These are phyloP conservation scores for Scenedesmus sp. DNA, from an alignment of 163 green algal species.

Conservation along the genomic window DNA sequence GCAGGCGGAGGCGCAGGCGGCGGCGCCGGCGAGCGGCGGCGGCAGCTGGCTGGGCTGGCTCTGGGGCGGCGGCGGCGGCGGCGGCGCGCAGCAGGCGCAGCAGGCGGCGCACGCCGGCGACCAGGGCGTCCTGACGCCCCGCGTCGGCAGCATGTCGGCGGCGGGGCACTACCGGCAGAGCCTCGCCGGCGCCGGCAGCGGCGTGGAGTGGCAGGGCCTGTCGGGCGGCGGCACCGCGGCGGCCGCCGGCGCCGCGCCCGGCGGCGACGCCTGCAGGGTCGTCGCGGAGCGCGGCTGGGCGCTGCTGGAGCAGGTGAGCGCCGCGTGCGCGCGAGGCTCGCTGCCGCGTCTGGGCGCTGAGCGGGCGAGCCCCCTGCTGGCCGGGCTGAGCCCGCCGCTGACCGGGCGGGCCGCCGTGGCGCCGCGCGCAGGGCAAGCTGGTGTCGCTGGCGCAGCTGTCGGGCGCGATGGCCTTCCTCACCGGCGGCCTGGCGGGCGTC, in stretches of 20 bases:
- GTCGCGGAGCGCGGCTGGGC: conserved; percentile 62
- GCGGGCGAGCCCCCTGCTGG: background rate
- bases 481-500: conserved; percentile 7
- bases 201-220: background rate
- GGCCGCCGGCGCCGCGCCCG: conserved; percentile 17
- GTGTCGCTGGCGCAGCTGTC: conserved; percentile 18
- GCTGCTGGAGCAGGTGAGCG: conserved; percentile 52
- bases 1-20: background rate
- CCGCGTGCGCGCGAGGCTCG: background rate
- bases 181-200: background rate
- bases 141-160: conserved; percentile 4
- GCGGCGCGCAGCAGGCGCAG: conserved; percentile 16
- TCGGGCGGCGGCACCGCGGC: background rate
- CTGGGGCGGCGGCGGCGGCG: conserved; percentile 6
- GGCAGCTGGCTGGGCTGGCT: conserved; percentile 39
- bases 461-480: background rate
- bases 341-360: background rate
- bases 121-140: background rate
- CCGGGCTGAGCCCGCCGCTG: background rate
- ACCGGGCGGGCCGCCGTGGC: background rate
- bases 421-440: conserved; percentile 46
- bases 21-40: background rate
- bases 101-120: background rate
- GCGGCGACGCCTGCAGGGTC: conserved; percentile 44
- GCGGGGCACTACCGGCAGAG: conserved; percentile 26